These are phyloP conservation scores for Eragrostis tef DNA, from an alignment of 202 grass and related monocot genomes.

Conservation along the genomic window DNA sequence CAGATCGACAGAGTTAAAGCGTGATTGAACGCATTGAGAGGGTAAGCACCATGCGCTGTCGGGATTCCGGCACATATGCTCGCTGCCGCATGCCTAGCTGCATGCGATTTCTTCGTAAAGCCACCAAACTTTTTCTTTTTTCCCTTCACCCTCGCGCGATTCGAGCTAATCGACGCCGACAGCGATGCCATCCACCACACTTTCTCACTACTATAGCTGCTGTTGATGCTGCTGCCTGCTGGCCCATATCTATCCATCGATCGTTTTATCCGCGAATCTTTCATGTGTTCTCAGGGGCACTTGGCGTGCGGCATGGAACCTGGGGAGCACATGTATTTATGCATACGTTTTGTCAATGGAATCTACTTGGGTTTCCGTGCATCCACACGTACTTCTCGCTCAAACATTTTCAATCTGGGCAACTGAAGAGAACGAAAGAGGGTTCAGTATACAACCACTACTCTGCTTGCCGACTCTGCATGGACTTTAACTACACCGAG, in stretches of 20 bases:
- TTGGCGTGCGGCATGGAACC: background rate
- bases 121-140: background rate
- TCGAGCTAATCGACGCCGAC: conserved; percentile 29
- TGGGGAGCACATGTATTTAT: background rate
- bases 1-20: background rate
- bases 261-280: background rate
- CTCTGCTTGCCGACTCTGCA: too few relatives aligned
- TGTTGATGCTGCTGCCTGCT: background rate
- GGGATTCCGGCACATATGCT: background rate
- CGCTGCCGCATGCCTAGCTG: background rate
- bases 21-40: background rate
- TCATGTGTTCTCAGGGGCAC: conserved; percentile 17
- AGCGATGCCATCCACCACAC: conserved; percentile 1
- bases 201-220: too few relatives aligned
- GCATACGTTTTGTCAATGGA: conserved; percentile 35
- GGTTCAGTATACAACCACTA: too few relatives aligned
- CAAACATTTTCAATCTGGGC: too few relatives aligned
- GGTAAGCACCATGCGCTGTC: conserved; percentile 27
- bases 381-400: too few relatives aligned
- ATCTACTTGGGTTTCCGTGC: background rate
- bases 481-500: too few relatives aligned
- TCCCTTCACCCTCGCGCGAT: background rate
- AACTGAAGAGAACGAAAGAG: too few relatives aligned
- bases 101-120: background rate
- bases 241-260: background rate